phyloP scores from a whole-genome alignment of 1,284 basidiomycete genomes.

The Pterulicium gracile region DNA sequence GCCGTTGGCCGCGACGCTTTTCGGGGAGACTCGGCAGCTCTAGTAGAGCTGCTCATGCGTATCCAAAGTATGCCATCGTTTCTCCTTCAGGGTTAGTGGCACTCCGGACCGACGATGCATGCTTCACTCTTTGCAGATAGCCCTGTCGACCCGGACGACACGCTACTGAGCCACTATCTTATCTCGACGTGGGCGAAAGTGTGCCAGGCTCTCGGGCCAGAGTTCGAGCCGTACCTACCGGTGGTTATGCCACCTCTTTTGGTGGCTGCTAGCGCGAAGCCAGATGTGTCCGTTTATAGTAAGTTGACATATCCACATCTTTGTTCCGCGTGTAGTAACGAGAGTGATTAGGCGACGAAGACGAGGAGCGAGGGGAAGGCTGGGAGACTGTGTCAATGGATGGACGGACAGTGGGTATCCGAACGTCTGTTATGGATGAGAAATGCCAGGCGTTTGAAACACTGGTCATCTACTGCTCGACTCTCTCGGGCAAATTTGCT shows the following conservation, averaged over 20 bases:
- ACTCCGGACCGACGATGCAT: not conserved
- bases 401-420: slow-evolving; percentile 65
- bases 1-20: slow-evolving; percentile 74
- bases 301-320: slow-evolving; percentile 14
- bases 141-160: slow-evolving; percentile 52
- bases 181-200: slow-evolving; percentile 78
- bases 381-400: slow-evolving; percentile 71
- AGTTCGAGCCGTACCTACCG: slow-evolving; percentile 77
- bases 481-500: slow-evolving; percentile 56
- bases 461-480: slow-evolving; percentile 68
- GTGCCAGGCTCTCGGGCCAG: slow-evolving; percentile 67
- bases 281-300: slow-evolving; percentile 72
- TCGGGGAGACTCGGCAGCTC: slow-evolving; percentile 58
- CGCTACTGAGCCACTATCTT: slow-evolving; percentile 57
- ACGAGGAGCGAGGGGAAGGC: slow-evolving; percentile 48
- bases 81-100: not conserved
- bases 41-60: slow-evolving; percentile 64
- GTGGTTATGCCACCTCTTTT: slow-evolving; percentile 74
- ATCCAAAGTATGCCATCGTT: slow-evolving; percentile 51
- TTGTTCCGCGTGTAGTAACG: slow-evolving; percentile 1
- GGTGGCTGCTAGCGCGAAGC: slow-evolving; percentile 67
- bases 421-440: slow-evolving; percentile 74
- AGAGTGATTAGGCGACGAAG: slow-evolving; percentile 28
- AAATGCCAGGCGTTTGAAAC: slow-evolving; percentile 84
- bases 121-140: slow-evolving; percentile 37